Evolutionary conservation across 1,284 basidiomycete species (phyloP).

Genomic region (Irpex lacteus): DNA sequence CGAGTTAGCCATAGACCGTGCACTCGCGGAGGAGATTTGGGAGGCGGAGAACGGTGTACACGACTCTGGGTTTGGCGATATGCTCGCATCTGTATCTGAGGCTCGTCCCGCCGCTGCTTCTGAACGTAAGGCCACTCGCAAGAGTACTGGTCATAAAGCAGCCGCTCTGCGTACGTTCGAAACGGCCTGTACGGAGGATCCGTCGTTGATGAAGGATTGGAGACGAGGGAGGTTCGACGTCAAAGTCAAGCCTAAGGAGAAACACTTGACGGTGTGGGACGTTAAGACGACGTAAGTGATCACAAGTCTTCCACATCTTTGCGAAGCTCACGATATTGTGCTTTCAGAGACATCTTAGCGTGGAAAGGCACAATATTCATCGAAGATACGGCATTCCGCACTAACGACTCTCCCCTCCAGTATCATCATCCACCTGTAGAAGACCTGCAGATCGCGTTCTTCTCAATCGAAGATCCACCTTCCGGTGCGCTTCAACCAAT

Average conservation of each 20-base stretch:
- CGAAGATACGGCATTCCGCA: background rate
- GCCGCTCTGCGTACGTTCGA: background rate
- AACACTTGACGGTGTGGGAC: background rate
- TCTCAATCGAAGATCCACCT: background rate
- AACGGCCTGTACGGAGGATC: background rate
- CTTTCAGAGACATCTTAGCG: background rate
- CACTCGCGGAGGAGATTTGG: background rate
- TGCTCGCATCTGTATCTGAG: background rate
- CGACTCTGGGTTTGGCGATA: background rate
- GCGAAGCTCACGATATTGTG: background rate
- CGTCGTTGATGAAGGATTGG: background rate
- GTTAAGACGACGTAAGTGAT: background rate
- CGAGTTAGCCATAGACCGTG: background rate
- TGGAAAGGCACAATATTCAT: background rate
- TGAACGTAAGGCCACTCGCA: background rate
- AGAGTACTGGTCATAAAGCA: background rate
- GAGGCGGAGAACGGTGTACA: background rate
- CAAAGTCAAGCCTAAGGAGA: background rate
- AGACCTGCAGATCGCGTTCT: background rate
- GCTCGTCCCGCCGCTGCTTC: no score
- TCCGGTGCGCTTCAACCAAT: no score
- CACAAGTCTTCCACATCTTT: no score
- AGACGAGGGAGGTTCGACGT: background rate
- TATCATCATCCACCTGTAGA: background rate
- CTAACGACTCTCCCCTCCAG: background rate